Conservation (phyloP, 2,329 filamentous ascomycete species). For the Venturia aucupariae region DNA sequence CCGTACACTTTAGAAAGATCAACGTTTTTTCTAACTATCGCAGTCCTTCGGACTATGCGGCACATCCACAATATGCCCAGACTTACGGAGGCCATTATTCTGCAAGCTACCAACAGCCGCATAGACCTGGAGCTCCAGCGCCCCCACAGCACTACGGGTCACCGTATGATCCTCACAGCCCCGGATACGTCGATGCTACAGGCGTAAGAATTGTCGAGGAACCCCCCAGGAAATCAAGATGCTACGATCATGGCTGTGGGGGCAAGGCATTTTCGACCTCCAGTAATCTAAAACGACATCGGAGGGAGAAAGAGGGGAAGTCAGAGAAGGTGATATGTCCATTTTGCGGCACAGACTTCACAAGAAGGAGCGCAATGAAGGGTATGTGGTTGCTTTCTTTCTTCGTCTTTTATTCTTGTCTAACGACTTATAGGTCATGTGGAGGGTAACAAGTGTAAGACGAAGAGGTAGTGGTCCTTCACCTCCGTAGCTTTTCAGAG, state of each 20-base stretch:
- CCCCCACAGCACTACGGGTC: neutral
- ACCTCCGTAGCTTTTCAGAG: neutral
- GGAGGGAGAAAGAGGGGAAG: conserved; percentile 88
- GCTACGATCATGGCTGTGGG: conserved; percentile 96
- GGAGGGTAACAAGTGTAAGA: conserved; percentile 82
- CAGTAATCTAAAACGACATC: conserved; percentile 85
- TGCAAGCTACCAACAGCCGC: conserved; percentile 4
- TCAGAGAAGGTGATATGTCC: conserved; percentile 83
- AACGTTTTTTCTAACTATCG: neutral
- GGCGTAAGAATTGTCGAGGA: conserved; percentile 60
- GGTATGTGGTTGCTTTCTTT: conserved; percentile 26
- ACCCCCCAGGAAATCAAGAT: conserved; percentile 76
- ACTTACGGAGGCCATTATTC: neutral
- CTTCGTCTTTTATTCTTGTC: too few species aligned
- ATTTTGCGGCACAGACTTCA: conserved; percentile 88
- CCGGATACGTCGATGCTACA: neutral
- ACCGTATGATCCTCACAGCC: neutral
- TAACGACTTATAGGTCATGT: conserved; percentile 47
- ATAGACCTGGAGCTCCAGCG: neutral
- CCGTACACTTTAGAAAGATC: neutral
- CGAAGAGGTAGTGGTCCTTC: neutral
- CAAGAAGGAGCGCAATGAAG: conserved; percentile 77
- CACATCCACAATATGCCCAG: neutral
- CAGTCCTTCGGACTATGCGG: neutral
- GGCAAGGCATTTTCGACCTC: conserved; percentile 96